Base-by-base conservation (phyloP, 768 basidiomycete species). In the Amanita pallidorosea region DNA sequence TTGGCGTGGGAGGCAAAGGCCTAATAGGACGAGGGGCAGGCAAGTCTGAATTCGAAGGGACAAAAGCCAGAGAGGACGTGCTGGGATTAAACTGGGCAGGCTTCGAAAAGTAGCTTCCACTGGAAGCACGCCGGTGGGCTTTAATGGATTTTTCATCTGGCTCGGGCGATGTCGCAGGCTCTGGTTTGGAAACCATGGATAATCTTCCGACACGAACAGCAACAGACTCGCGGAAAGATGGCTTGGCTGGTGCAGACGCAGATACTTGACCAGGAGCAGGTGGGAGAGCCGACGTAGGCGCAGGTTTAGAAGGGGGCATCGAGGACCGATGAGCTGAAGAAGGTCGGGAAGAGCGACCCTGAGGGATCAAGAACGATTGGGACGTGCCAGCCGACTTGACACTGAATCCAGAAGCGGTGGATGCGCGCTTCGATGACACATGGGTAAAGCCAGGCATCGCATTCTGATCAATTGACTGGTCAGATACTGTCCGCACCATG, bases 291-390 rank as follows among this genome's bases (percentile, higher is more conserved):
- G 82, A 81, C 12, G 86, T 85, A 13, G 82, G 76, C 5, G 85
- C 83, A 45, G 74, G 74, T 23, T 75, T 82, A 0, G 88, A 85
- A 15, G 86, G 87, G 3, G 77, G 85, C 62, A 85, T 75, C 3
- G 83, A 86, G 17, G 68, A 59, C 36, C 86, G 72, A 57, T 81
- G 74, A 27, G 70, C 56, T 4, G 70, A 66, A 31, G 58, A 45
- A 27, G 64, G 56, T 22, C 59, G 62, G 44, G 61, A 56, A 37
- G 47, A 37, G 12, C 47, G 47, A 38, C 47, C 25, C 54, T 53
- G 38, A 53, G 36, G 17, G 48, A 6, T 38, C 50, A 29, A 58
- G 22, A 44, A 63, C 5, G 76, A 73, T 34, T 70, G 66, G n/a
- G 66, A 60, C 9, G 71, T 72, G 53, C 69, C 71, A 29, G 66